These are phyloP conservation scores for Aspergillus nidulans DNA, from an alignment of 495 filamentous ascomycete species.

Conservation along the genomic window DNA sequence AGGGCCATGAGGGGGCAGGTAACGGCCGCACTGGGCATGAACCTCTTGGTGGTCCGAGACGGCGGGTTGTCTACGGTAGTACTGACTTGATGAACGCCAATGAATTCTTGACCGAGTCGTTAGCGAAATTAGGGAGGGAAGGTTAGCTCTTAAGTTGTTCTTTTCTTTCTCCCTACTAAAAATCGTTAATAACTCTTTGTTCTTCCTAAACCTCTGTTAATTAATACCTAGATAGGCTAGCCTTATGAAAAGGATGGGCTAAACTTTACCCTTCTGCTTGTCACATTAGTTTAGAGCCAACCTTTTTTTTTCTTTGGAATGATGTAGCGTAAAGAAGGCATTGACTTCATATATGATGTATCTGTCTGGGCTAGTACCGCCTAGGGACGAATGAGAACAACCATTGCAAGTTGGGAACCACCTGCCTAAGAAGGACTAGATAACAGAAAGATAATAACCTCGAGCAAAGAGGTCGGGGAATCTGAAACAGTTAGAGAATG, in stretches of 20 bases:
- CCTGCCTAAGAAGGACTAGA: no score
- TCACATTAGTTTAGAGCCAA: not conserved
- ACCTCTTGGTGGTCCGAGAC: constrained; percentile 40
- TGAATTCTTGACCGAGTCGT: constrained; percentile 76
- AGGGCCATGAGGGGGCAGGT: constrained; percentile 42
- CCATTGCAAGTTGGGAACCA: not conserved
- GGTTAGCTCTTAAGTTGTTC: constrained; percentile 28
- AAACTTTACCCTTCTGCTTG: not conserved
- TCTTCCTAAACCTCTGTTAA: not conserved
- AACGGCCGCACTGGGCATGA: constrained; percentile 33
- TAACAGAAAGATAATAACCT: not conserved
- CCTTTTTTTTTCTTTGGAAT: no score
- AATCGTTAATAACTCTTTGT: no score
- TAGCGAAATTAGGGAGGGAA: constrained; percentile 73
- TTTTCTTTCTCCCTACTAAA: not conserved
- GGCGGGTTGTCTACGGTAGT: constrained; percentile 90
- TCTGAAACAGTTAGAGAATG: not conserved
- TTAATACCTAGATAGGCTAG: not conserved
- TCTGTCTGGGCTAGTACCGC: not conserved
- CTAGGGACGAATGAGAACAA: not conserved
- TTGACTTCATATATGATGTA: no score
- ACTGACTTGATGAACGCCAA: constrained; percentile 89
- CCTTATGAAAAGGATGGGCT: not conserved
- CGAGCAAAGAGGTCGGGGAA: not conserved
- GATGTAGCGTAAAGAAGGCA: no score